Base-by-base conservation (phyloP, 2,329 filamentous ascomycete genomes). In the Scedosporium minutisporum region DNA sequence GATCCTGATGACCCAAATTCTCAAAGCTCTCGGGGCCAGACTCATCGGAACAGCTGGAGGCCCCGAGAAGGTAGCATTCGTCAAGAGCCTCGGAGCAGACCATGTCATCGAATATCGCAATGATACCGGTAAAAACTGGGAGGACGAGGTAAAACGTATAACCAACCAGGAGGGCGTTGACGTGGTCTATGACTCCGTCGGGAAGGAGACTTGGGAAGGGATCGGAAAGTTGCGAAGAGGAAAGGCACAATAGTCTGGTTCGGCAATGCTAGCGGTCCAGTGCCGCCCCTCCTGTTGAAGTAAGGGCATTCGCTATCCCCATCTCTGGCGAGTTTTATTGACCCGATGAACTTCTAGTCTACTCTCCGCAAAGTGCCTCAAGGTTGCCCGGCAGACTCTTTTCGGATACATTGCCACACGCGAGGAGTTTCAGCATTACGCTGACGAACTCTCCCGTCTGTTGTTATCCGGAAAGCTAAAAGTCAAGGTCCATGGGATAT, bases 81-180 rank as follows among this genome's bases (percentile, higher is more conserved):
- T 78, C 16, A 76, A 74, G 65, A 65, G 66, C 12, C 73, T 82
- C 0, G 80, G 81, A 0, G 78, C 78, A 1, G 69, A 65, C 10
- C 67, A 74, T 2, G 75, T 76, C 0, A 79, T 80, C 57, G 79
- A 82, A 66, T 79, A 82, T 21, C 48, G 48, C 21, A 53, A 21
- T 9, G 48, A 53, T 21, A 21, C 48, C n/a, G 48, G 48, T 21
- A 27, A 53, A 21, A 23, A 55, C 51, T 55, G 51, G 51, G 51
- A 29, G 12, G 23, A 55, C 6, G 51, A 29, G 51, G 51, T 55
- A 2, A 55, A 55, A 23, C 51, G 51, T 23, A 14, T 55, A 7
- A 55, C 51, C 12, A 27, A 27, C 5, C 23, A 23, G 18, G 18
- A 12, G 12, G 51, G 51, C 10, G 51, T 55, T 14, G 51, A 16